These are phyloP conservation scores for Lasiosphaeriaceae sp. DNA, from an alignment of 495 filamentous ascomycete species.

Conservation along the genomic window DNA sequence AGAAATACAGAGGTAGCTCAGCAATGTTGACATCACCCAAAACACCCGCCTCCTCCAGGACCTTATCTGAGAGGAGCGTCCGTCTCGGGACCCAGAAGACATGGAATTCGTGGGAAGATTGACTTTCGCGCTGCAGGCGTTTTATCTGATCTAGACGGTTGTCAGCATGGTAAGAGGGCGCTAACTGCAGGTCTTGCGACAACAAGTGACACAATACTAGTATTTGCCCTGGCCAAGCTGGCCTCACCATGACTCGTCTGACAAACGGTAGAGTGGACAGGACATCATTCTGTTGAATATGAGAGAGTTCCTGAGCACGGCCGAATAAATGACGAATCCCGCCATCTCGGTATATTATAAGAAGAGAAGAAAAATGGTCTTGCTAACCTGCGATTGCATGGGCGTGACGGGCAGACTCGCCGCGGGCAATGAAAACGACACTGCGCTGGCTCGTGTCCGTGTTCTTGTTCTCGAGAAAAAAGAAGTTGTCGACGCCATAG, in stretches of 20 bases:
- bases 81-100: slow-evolving; percentile 91
- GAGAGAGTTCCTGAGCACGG: no score
- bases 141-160: slow-evolving; percentile 76
- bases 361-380: not conserved
- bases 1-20: slow-evolving; percentile 82
- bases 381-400: slow-evolving; percentile 82
- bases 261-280: no score
- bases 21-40: slow-evolving; percentile 86
- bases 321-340: not conserved
- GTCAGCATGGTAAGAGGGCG: slow-evolving; percentile 28
- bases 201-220: not conserved
- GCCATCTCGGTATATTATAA: not conserved
- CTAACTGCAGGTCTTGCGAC: not conserved
- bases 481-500: slow-evolving; percentile 94
- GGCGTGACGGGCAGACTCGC: slow-evolving; percentile 79
- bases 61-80: slow-evolving; percentile 84
- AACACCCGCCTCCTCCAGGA: slow-evolving; percentile 90
- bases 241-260: no score
- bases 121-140: slow-evolving; percentile 75
- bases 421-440: slow-evolving; percentile 86
- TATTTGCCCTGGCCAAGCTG: no score
- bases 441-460: slow-evolving; percentile 88
- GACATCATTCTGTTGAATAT: no score
- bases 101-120: slow-evolving; percentile 88
- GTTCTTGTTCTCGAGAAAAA: slow-evolving; percentile 92